These are phyloP conservation scores for Eutypa lata DNA, from an alignment of 2,329 filamentous ascomycete species.

Conservation along the genomic window DNA sequence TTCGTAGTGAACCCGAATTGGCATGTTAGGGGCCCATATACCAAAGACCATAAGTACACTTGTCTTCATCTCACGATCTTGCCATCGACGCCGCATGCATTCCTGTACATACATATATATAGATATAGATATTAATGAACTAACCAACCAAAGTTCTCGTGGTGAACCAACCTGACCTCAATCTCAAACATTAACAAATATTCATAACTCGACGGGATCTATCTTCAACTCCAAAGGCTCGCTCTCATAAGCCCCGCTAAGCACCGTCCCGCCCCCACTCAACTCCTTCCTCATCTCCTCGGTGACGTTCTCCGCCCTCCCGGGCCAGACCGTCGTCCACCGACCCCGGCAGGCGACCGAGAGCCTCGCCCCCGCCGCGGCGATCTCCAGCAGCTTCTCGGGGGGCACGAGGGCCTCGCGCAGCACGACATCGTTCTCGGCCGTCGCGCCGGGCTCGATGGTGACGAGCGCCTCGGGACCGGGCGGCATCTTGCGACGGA, in stretches of 20 bases:
- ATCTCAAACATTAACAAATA: no score
- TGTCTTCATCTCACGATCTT: no score
- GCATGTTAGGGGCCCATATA: no score
- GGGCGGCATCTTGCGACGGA: constrained; percentile 40
- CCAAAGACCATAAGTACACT: no score
- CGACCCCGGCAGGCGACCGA: constrained; percentile 33
- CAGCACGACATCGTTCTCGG: constrained; percentile 33
- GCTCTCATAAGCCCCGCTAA: constrained; percentile 22
- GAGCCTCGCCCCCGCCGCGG: constrained; percentile 20
- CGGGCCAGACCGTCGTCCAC: constrained; percentile 37
- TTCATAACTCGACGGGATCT: no score
- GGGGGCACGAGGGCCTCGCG: constrained; percentile 33
- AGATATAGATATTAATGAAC: no score
- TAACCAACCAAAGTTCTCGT: no score
- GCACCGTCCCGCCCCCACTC: constrained; percentile 17
- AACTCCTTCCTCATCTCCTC: constrained; percentile 16
- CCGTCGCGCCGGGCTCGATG: constrained; percentile 34
- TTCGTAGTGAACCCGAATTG: no score
- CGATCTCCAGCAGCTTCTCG: constrained; percentile 24
- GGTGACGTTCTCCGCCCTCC: constrained; percentile 17
- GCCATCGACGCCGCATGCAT: no score
- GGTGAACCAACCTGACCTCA: no score
- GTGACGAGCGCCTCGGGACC: constrained; percentile 34
- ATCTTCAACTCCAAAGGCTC: constrained; percentile 20
- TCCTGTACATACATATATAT: no score